Conservation (phyloP, 768 basidiomycete species). For the Boletus eberwhitei region DNA sequence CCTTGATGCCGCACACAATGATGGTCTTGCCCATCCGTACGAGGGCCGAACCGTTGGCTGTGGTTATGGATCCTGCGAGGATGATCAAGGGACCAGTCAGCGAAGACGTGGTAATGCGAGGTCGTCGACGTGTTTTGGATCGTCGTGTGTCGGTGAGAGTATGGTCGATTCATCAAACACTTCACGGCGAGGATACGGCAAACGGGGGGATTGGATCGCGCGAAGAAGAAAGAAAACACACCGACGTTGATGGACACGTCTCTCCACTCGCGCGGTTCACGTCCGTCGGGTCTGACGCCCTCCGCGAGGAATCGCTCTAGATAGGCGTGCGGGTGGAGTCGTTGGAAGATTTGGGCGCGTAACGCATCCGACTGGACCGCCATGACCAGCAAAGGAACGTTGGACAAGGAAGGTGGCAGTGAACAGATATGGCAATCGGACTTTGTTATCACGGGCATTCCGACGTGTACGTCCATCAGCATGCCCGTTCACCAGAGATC, state of each 20-base stretch:
- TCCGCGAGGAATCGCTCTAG: conserved; percentile 83
- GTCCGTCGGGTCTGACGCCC: conserved; percentile 78
- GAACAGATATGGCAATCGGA: conserved; percentile 1
- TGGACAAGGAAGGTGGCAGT: not conserved
- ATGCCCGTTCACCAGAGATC: conserved; percentile 16
- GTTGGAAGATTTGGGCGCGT: conserved; percentile 62
- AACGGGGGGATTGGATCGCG: too few species aligned
- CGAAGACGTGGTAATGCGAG: not conserved
- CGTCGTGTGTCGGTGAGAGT: too few species aligned
- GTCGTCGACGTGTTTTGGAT: too few species aligned
- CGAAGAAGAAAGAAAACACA: conserved; percentile 36
- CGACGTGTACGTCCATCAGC: not conserved
- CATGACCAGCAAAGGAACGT: not conserved
- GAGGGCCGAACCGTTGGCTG: conserved; percentile 89
- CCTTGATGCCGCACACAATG: conserved; percentile 93
- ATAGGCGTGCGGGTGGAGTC: conserved; percentile 85
- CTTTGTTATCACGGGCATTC: not conserved
- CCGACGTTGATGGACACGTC: conserved; percentile 78
- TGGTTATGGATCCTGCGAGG: conserved; percentile 80
- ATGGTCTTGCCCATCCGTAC: conserved; percentile 92
- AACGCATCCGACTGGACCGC: conserved; percentile 20
- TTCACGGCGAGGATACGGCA: too few species aligned
- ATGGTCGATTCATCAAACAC: too few species aligned
- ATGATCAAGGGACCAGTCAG: not conserved
- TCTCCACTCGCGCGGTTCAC: conserved; percentile 66